A percentile compares a stretch with the other conserved stretches of the same genome.
These are phyloP conservation scores for Aegilops speltoides DNA, from an alignment of 176 grass and related monocot species.

Conservation along the genomic window DNA sequence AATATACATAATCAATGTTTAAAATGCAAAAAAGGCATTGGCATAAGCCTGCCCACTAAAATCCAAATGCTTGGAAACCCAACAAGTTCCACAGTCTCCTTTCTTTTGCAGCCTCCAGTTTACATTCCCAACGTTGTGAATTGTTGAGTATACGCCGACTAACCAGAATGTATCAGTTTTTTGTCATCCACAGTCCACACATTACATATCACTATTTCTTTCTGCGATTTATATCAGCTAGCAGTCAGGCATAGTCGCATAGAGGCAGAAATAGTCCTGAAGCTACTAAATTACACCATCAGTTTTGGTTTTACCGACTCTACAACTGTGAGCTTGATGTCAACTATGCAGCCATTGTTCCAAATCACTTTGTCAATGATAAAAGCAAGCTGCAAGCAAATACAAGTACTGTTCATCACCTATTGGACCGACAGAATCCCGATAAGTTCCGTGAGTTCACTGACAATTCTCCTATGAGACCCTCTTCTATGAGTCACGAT, in stretches of 20 bases:
- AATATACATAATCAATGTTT: background rate
- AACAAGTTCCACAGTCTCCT: background rate
- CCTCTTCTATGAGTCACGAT: background rate
- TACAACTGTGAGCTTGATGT: background rate
- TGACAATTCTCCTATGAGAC: background rate
- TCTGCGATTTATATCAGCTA: background rate
- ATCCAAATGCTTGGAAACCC: background rate
- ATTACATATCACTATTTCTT: conserved; percentile 3
- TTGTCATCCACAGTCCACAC: background rate
- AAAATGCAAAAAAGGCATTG: background rate
- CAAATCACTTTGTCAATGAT: background rate
- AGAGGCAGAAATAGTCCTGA: background rate
- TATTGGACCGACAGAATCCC: background rate
- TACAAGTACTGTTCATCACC: background rate
- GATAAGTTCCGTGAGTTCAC: background rate
- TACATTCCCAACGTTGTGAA: background rate
- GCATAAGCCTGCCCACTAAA: background rate
- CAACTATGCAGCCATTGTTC: background rate
- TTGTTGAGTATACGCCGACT: background rate
- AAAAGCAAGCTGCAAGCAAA: background rate
- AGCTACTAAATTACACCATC: background rate
- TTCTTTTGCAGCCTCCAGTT: conserved; percentile 12
- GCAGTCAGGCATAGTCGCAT: background rate
- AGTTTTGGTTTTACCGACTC: background rate
- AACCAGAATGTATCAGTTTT: background rate